Evolutionary conservation across 2,329 filamentous ascomycete species (phyloP).

Genomic region (Microcyclospora pomicola): DNA sequence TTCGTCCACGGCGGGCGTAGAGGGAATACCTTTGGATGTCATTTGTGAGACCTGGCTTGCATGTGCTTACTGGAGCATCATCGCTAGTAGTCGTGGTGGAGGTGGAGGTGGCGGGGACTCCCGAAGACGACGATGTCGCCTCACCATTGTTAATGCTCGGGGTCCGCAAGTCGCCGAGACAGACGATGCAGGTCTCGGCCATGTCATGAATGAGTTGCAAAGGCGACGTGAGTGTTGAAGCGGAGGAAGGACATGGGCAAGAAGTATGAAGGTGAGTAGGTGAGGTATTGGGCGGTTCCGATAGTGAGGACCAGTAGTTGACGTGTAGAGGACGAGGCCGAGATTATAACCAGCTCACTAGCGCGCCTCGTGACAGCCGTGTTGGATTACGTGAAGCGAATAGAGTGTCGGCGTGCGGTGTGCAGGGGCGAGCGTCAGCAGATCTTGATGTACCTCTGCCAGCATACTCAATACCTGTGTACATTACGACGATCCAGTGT

Average conservation of each 20-base stretch:
- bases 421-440: too few species aligned
- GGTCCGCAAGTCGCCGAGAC: slow-evolving; percentile 54
- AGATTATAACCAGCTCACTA: slow-evolving; percentile 1
- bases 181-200: slow-evolving; percentile 59
- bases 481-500: too few species aligned
- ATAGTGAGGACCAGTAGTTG: slow-evolving; percentile 2
- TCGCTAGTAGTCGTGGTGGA: neutral
- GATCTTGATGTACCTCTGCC: too few species aligned
- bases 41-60: too few species aligned
- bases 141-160: slow-evolving; percentile 7
- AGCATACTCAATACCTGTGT: too few species aligned
- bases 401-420: too few species aligned
- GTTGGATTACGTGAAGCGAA: too few species aligned
- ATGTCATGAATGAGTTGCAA: slow-evolving; percentile 24
- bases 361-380: too few species aligned
- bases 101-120: neutral
- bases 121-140: neutral
- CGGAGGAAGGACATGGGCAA: neutral
- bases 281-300: slow-evolving; percentile 1
- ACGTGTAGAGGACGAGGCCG: slow-evolving; percentile 5
- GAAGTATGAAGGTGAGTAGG: slow-evolving; percentile 6
- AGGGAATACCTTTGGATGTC: slow-evolving; percentile 19
- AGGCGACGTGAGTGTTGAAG: slow-evolving; percentile 3
- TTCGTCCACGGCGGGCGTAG: slow-evolving; percentile 10
- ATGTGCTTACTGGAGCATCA: too few species aligned